Base-by-base conservation (phyloP, 768 basidiomycete genomes). In the Cyathus striatus region DNA sequence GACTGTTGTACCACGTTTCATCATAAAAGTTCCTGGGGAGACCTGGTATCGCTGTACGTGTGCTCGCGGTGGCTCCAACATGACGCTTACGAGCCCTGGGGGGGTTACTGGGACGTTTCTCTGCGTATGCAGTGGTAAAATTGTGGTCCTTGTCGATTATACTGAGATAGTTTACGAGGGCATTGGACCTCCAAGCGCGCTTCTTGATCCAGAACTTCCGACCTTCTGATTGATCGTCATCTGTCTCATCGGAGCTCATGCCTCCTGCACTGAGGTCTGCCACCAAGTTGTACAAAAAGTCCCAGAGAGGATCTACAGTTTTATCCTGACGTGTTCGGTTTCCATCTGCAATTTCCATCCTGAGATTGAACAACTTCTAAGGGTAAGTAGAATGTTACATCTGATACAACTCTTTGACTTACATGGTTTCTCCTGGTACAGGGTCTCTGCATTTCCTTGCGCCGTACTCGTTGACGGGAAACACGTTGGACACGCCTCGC, bases 21-120 rank as follows among this genome's bases (percentile, higher is more conserved):
- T 45, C 39, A 23, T 45, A 45, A 39, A 45, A 45, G 21, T 45
- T 45, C 27, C 2, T 40, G 21, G 44, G 44, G 24, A 45, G 44
- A 22, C 39, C 30, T 12, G 24, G 23, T 23, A 45, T 40, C n/a
- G 39, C 38, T 5, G 30, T 18, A 14, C 44, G 37, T 12, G 14
- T 25, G 23, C 44, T 45, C 22, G 25, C 13, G 10, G n/a, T 33
- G 30, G 38, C 39, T n/a, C 27, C 39, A 17, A 21, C 16, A n/a
- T 35, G 20, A 17, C 44, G 20, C 18, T 22, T 26, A 18, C 39
- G 6, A 16, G 40, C 39, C 35, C 38, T 20, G 24, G 18, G 32
- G 7, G 44, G 44, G 21, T 45, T 40, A 17, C 44, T 39, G 21
- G 44, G 26, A 23, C 17, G 35, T 6, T 6, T 21, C 21, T 40